Base-by-base conservation (phyloP, 1,139 yeast species). In the Geotrichum europaeum region DNA sequence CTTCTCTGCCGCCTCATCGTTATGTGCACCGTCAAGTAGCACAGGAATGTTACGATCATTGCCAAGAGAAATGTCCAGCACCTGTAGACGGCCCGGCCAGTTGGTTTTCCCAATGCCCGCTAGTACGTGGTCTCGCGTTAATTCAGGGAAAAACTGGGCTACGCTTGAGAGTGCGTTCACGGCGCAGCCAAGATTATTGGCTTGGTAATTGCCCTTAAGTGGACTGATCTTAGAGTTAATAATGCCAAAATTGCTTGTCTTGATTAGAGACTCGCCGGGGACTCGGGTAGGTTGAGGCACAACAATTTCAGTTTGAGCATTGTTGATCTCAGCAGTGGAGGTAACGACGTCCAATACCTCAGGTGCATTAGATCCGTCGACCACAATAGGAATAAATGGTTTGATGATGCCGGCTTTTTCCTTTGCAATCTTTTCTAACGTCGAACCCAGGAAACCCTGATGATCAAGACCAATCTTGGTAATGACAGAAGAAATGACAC, bases 21-120 rank as follows among this genome's bases (percentile, higher is more conserved):
- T 94, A 71, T 94, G 99, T 0, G 98, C 98, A 1, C 99, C 99
- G 73, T 94, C 99, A 1, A 91, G 67, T 7, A 90, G 72, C 0
- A 86, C 0, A 75, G 72, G 1, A 79, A 65, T 1, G 70, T 62
- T 92, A 73, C 1, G 87, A 87, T 3, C 87, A 4, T 34, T 9
- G n/a, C 52, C 57, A 13, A 56, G 43, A 13, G 25, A 50, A 7
- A 57, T 0, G 7, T 58, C 58, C 15, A 70, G 32, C 70, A 68
- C 68, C 60, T 77, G 78, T 54, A 77, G 65, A 12, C 80, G 64
- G 1, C 80, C 80, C 0, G 78, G 78, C 80, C 80, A 77, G 10
- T 56, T 49, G 0, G 76, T 72, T 1, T 67, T 62, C 2, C 69
- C 54, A 0, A 92, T 74, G 0, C 97, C 96, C 2, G 69, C 63